Base-by-base conservation (phyloP, 345 rosid genomes). In the Rhizophora apiculata region DNA sequence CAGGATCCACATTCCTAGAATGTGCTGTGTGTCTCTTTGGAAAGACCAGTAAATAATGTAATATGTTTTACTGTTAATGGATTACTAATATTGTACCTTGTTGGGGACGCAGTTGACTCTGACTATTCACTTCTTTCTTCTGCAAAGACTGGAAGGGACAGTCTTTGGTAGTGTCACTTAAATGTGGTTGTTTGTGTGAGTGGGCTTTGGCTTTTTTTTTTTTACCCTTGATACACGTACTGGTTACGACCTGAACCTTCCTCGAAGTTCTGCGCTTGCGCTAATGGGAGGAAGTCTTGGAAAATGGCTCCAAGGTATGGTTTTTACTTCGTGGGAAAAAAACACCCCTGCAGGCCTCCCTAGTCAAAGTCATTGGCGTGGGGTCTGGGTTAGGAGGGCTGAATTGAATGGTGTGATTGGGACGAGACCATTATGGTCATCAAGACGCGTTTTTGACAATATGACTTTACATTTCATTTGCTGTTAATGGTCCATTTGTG, bases 51-150 rank as follows among this genome's bases (percentile, higher is more conserved):
- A 13, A 43, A 43, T 15, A 43, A 43, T 15, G 18, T 15, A 43
- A 43, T 34, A 1, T 43, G 49, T 43, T 43, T 43, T 13, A 13
- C 4, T 0, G 49, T 43, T 13, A 43, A 43, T 43, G 49, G 49
- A 43, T 43, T 8, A 43, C 65, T 57, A n/a, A n/a, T n/a, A 31
- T 68, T 36, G 63, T 11, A 29, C 77, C 75, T 80, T 64, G 65
- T 60, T n/a, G 79, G 74, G 80, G 21, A 67, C 48, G 68, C 77
- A 62, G 82, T 71, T 70, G 79, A 81, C 81, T 26, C 70, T 22
- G 29, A 69, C 66, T 75, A 65, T 49, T 8, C 9, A 24, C 2
- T 3, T 21, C 4, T 30, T 61, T 29, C 58, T 39, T 39, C 59
- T 27, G 58, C 46, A 62, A 62, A 70, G 72, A 80, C 78, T 32